These are phyloP conservation scores for Yamadazyma phyllophila DNA, from an alignment of 805 yeast species.

Conservation along the genomic window DNA sequence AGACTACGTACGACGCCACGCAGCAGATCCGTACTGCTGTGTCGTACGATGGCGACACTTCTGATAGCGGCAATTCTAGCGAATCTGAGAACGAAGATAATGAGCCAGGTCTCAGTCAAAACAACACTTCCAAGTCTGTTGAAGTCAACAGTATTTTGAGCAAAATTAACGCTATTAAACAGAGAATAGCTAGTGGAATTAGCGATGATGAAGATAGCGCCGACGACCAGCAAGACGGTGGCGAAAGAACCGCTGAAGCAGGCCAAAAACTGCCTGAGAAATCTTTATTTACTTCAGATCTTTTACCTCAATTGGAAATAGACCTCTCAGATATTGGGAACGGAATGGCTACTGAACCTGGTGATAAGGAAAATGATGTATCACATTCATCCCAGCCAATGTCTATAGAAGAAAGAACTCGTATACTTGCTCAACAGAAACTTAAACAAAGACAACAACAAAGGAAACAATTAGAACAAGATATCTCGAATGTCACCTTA, in stretches of 20 bases:
- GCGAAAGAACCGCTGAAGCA: neutral
- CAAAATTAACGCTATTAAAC: slow-evolving; percentile 25
- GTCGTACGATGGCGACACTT: too few species aligned
- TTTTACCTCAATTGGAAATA: slow-evolving; percentile 33
- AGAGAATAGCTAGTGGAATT: slow-evolving; percentile 16
- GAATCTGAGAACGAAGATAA: too few species aligned
- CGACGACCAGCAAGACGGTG: neutral
- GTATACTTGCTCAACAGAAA: slow-evolving; percentile 20
- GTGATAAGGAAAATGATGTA: neutral
- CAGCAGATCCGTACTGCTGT: too few species aligned
- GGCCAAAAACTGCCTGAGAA: neutral
- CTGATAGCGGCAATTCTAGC: too few species aligned
- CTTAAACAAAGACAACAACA: slow-evolving; percentile 17
- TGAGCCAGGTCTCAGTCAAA: too few species aligned
- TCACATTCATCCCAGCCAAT: neutral
- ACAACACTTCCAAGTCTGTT: too few species aligned
- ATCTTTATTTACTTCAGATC: slow-evolving; percentile 7
- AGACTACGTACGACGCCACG: slow-evolving; percentile 3
- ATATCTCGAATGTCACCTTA: slow-evolving; percentile 29
- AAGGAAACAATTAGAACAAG: slow-evolving; percentile 25
- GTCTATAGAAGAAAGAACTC: slow-evolving; percentile 15
- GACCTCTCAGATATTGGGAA: slow-evolving; percentile 6
- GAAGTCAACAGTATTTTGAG: slow-evolving; percentile 14
- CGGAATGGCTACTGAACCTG: too few species aligned
- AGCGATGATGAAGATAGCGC: neutral